Base-by-base conservation (phyloP, 768 basidiomycete genomes). In the Pleurotus citrinopileatus region DNA sequence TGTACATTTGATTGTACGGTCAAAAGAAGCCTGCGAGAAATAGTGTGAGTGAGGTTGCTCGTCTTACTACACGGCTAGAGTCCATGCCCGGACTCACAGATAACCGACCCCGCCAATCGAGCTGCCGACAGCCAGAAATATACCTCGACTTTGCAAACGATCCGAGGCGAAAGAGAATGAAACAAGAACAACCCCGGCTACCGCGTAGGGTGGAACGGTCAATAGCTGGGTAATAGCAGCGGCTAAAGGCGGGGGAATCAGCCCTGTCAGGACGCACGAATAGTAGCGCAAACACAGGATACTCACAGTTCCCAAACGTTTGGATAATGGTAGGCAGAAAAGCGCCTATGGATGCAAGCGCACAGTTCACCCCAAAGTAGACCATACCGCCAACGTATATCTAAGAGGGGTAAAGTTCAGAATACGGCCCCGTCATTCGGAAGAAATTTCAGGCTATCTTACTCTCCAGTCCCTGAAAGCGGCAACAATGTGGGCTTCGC, bases 311-410 rank as follows among this genome's bases (percentile, higher is more conserved):
- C 25, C 87, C 87, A 54, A 91, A 83, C 0, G 85, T 87, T 40
- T 73, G 74, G 36, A 93, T 81, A 60, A 93, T 89, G 2, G 89
- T 92, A 2, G 91, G 91, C 53, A 94, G 69, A 71, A 94, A 94
- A 0, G 89, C 89, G 23, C 85, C 84, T 23, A 87, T 87, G 7
- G 89, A 88, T 15, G 87, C 84, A 15, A 91, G 71, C 20, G 88
- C 86, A 46, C 80, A 81, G 61, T 91, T 91, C 45, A 89, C 68
- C 23, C 87, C 88, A 63, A 91, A 90, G 65, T 90, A 91, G 56
- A 91, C 82, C 22, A 84, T 76, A 0, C 90, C 90, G 0, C 77
- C 88, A 6, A 73, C 61, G 59, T 89, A 86, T 26, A 84, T 73
- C 84, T 84, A 53, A 17, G 38, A 28, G 2, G 36, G 47, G 44